These are phyloP conservation scores for Lasiosphaeria miniovina DNA, from an alignment of 495 filamentous ascomycete species.

Conservation along the genomic window DNA sequence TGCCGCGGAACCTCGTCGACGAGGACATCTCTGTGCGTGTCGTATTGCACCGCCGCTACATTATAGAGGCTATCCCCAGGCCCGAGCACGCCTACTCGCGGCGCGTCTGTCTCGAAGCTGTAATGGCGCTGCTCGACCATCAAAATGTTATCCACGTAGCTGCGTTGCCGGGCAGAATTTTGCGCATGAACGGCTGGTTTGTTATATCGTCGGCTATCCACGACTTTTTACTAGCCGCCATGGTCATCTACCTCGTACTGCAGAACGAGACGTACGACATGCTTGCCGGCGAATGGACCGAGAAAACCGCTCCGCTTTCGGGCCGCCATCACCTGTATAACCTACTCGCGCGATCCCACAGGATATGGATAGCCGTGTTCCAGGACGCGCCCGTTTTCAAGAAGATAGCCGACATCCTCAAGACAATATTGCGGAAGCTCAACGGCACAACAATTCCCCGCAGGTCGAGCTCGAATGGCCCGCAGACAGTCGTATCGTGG, in stretches of 20 bases:
- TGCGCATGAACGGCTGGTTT: slow-evolving; percentile 43
- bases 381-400: slow-evolving; percentile 16
- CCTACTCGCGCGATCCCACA: slow-evolving; percentile 28
- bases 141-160: slow-evolving; percentile 40
- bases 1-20: slow-evolving; percentile 49
- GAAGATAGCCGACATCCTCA: slow-evolving; percentile 23
- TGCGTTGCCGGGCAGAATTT: slow-evolving; percentile 36
- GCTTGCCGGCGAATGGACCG: slow-evolving; percentile 24
- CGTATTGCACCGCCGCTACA: slow-evolving; percentile 70
- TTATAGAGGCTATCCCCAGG: slow-evolving; percentile 54
- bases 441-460: not conserved
- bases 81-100: slow-evolving; percentile 67
- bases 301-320: slow-evolving; percentile 15
- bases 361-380: slow-evolving; percentile 28
- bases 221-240: slow-evolving; percentile 48
- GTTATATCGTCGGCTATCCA: slow-evolving; percentile 40
- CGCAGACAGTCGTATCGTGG: not conserved
- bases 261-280: slow-evolving; percentile 33
- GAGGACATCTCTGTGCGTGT: slow-evolving; percentile 56
- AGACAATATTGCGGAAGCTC: slow-evolving; percentile 23
- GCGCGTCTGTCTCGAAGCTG: slow-evolving; percentile 63
- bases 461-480: not conserved
- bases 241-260: slow-evolving; percentile 43
- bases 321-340: slow-evolving; percentile 28
- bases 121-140: slow-evolving; percentile 56